phyloP scores from a whole-genome alignment of 768 basidiomycete species.

The Amyloporia xantha region DNA sequence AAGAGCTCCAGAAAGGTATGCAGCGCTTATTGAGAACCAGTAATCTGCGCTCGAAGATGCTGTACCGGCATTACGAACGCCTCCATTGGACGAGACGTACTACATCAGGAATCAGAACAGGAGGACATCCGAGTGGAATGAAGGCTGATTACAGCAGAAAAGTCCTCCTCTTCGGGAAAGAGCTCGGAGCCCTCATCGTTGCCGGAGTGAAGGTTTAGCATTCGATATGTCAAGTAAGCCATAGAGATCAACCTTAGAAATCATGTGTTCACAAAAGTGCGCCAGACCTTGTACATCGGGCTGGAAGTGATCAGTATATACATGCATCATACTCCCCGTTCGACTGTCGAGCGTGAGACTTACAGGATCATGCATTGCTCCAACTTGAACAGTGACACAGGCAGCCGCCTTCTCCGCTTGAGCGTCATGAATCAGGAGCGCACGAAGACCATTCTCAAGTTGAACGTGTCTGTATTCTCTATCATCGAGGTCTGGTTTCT shows the following conservation, averaged over 20 bases:
- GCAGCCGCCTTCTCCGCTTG: slow-evolving; percentile 48
- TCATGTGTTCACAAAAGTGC: slow-evolving; percentile 46
- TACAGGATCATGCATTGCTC: slow-evolving; percentile 44
- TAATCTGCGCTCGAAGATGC: slow-evolving; percentile 41
- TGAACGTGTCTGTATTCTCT: slow-evolving; percentile 35
- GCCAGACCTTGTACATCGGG: slow-evolving; percentile 35
- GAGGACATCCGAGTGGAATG: neutral
- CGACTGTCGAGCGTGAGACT: neutral
- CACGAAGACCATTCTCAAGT: slow-evolving; percentile 44
- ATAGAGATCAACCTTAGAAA: slow-evolving; percentile 31
- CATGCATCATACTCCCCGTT: neutral
- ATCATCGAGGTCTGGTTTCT: slow-evolving; percentile 31
- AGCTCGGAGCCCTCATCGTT: slow-evolving; percentile 21
- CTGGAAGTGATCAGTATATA: slow-evolving; percentile 6
- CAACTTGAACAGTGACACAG: slow-evolving; percentile 42
- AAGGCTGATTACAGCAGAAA: no score
- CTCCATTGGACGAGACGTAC: slow-evolving; percentile 33
- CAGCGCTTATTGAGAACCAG: slow-evolving; percentile 26
- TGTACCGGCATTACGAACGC: slow-evolving; percentile 47
- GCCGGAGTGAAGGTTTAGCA: neutral
- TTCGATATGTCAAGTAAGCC: neutral
- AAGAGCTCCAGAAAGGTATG: slow-evolving; percentile 26
- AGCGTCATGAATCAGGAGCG: slow-evolving; percentile 41
- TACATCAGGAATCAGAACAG: no score
- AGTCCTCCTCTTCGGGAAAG: slow-evolving; percentile 44